Conservation (phyloP, 352 stramenopile genomes). For the Plasmopara muralis region DNA sequence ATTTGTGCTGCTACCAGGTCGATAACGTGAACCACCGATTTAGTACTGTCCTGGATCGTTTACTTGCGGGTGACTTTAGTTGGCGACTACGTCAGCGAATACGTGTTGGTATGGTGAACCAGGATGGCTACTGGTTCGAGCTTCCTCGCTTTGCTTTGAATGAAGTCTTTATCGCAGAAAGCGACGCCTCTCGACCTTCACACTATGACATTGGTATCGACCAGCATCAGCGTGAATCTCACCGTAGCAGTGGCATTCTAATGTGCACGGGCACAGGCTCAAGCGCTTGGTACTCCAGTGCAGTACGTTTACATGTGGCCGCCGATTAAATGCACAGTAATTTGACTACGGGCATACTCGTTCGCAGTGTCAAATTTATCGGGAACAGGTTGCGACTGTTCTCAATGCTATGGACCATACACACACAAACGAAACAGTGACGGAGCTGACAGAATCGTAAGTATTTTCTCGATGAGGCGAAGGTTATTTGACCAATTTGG, state of each 20-base stretch:
- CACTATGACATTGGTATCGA: conserved; percentile 87
- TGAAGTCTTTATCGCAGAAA: conserved; percentile 87
- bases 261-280: conserved; percentile 85
- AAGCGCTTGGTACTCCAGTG: conserved; percentile 82
- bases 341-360: conserved; percentile 6
- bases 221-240: conserved; percentile 81
- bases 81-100: conserved; percentile 80
- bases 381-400: conserved; percentile 80
- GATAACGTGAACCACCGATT: conserved; percentile 76
- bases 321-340: not conserved
- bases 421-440: conserved; percentile 84
- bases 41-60: conserved; percentile 51
- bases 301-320: conserved; percentile 35
- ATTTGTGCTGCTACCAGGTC: conserved; percentile 82
- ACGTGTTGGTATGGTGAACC: conserved; percentile 84
- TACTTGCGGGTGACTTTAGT: conserved; percentile 68
- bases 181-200: conserved; percentile 74
- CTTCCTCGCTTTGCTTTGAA: conserved; percentile 81
- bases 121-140: conserved; percentile 85
- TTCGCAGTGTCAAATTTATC: conserved; percentile 74
- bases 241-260: conserved; percentile 84
- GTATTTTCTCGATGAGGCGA: conserved; percentile 4
- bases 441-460: conserved; percentile 80
- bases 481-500: not conserved
- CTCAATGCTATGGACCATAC: conserved; percentile 80